Percentiles rank a stretch among this genome's conserved stretches.
These are phyloP conservation scores for Ceratobasidium sp. DNA, from an alignment of 1,284 basidiomycete genomes.

Conservation along the genomic window DNA sequence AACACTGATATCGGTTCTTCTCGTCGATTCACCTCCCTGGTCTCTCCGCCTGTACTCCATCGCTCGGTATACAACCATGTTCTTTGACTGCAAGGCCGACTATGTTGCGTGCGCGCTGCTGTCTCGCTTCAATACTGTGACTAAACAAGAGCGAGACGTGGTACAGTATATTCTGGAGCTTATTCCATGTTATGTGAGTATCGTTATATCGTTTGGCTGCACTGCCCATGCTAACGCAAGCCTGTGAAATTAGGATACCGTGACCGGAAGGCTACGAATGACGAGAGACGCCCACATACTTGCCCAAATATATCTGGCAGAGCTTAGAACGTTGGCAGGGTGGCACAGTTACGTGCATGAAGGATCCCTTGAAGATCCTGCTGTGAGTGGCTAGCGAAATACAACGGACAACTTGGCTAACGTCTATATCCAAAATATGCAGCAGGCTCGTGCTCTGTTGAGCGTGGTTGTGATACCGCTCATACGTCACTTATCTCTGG, in stretches of 20 bases:
- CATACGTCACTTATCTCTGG: conserved; percentile 9
- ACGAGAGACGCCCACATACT: conserved; percentile 22
- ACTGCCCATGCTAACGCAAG: neutral
- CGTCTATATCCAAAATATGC: neutral
- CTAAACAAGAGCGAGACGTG: conserved; percentile 10
- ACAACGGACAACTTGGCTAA: neutral
- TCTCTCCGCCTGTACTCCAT: neutral
- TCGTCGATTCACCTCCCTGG: neutral
- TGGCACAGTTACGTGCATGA: conserved; percentile 32
- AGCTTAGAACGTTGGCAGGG: conserved; percentile 13
- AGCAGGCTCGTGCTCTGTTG: conserved; percentile 30
- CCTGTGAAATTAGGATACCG: neutral
- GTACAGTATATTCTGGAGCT: conserved; percentile 16
- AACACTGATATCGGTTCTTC: neutral
- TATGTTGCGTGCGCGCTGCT: conserved; percentile 32
- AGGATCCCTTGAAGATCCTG: neutral
- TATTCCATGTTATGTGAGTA: conserved; percentile 28
- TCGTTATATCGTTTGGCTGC: neutral
- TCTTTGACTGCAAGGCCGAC: conserved; percentile 26
- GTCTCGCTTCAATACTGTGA: conserved; percentile 7
- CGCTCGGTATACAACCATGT: conserved; percentile 1
- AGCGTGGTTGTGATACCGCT: conserved; percentile 18
- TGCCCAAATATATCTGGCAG: conserved; percentile 24
- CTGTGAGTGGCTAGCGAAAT: neutral
- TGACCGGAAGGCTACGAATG: conserved; percentile 15